phyloP scores from a whole-genome alignment of 2,329 filamentous ascomycete species.

The Penicillium sp. region DNA sequence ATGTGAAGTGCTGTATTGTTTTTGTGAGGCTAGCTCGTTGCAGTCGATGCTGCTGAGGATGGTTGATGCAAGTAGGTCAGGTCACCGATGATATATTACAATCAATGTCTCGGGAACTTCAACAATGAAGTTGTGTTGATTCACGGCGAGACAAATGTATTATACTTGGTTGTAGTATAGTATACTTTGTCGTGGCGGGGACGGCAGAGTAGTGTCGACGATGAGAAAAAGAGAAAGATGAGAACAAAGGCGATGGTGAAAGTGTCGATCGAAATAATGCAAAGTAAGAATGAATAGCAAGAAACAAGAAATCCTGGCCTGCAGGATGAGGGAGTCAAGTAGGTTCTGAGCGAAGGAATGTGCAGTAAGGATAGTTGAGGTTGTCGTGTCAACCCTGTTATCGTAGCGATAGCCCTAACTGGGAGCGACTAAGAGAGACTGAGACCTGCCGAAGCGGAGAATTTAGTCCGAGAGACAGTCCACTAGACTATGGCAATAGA shows the following conservation, averaged over 20 bases:
- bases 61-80: neutral
- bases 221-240: conserved; percentile 17
- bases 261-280: neutral
- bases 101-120: neutral
- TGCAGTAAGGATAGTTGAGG: conserved; percentile 42
- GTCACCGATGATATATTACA: neutral
- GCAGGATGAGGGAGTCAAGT: conserved; percentile 36
- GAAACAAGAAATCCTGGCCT: conserved; percentile 35
- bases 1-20: neutral
- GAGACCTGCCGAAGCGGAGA: conserved; percentile 35
- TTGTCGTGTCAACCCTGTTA: conserved; percentile 46
- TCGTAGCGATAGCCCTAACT: conserved; percentile 38
- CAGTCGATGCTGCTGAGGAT: neutral
- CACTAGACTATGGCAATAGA: conserved; percentile 28
- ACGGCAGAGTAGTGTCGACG: conserved; percentile 10
- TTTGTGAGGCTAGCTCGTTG: neutral
- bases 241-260: conserved; percentile 4
- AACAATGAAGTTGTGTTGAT: conserved; percentile 1
- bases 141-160: conserved; percentile 5
- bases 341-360: conserved; percentile 37
- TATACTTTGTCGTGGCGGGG: neutral
- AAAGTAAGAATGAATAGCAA: conserved; percentile 3
- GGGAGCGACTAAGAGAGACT: conserved; percentile 19
- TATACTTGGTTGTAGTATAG: neutral
- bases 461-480: conserved; percentile 32